Evolutionary conservation across 495 filamentous ascomycete species (phyloP).

Genomic region (Annulohypoxylon maeteangense): DNA sequence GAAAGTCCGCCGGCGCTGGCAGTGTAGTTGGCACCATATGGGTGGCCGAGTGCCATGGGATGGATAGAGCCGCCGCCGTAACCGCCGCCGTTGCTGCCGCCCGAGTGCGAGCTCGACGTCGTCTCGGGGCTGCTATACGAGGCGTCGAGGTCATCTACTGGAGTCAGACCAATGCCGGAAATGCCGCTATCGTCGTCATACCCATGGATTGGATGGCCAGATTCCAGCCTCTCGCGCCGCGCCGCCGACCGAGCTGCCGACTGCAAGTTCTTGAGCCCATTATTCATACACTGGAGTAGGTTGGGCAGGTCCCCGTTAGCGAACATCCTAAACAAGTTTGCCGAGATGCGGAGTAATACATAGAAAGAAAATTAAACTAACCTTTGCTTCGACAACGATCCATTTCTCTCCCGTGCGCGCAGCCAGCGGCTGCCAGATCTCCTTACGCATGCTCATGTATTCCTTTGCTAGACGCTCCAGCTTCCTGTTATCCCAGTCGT

Average conservation of each 20-base stretch:
- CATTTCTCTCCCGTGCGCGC: conserved; percentile 72
- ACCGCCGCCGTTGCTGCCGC: conserved; percentile 47
- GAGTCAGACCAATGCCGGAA: conserved; percentile 61
- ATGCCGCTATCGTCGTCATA: conserved; percentile 64
- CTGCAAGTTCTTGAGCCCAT: conserved; percentile 68
- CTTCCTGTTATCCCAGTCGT: conserved; percentile 75
- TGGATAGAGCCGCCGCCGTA: conserved; percentile 46
- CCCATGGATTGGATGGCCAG: conserved; percentile 50
- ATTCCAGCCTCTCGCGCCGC: conserved; percentile 62
- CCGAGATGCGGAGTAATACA: neutral
- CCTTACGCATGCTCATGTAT: conserved; percentile 73
- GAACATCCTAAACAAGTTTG: neutral
- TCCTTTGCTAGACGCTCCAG: conserved; percentile 71
- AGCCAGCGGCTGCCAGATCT: conserved; percentile 77
- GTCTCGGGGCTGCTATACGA: conserved; percentile 62
- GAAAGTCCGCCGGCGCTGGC: conserved; percentile 43
- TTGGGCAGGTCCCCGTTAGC: neutral
- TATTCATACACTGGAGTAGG: conserved; percentile 64
- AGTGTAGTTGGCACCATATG: conserved; percentile 44
- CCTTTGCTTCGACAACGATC: conserved; percentile 75
- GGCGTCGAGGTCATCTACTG: conserved; percentile 61
- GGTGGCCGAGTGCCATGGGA: conserved; percentile 40
- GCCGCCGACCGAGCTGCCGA: conserved; percentile 61
- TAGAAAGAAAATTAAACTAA: conserved; percentile 49
- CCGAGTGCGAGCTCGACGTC: conserved; percentile 48